Evolutionary conservation across 352 stramenopile genomes (phyloP), one percentile per base, ranked within the genome.

Genomic region (Pythium volutum): DNA sequence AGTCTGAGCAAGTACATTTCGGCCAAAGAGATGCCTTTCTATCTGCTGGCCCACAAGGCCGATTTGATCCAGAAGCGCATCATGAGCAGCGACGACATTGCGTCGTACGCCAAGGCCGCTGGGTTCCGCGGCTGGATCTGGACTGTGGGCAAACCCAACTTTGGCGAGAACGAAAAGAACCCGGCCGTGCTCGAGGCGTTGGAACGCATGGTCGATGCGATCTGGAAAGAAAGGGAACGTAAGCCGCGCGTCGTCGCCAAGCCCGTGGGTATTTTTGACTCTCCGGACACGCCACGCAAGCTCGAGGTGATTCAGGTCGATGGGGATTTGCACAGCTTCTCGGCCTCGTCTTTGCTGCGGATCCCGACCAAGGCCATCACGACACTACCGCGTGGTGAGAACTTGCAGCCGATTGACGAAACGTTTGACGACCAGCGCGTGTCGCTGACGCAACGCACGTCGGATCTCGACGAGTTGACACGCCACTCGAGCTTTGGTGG

Each of bases 41-140:
- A 90, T 55, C 64, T 95, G 20, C 70, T 95, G 10, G 82, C 76
- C 43, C 85, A 95, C 69, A 95, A 95, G 58, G 85, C 85, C 1
- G 85, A 95, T 47, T 62, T 92, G 64, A 66, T 91, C 23, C 85
- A 91, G 62, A 93, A 95, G 55, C 78, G 85, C 20, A 81, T 95
- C 62, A 93, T 95, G 81, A 87, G 74, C 26, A 95, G 83, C 45
- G 81, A 93, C 50, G 85, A 95, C 56, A 95, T 95, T 55, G 83
- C 77, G 41, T 79, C 84, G 4, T 95, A 95, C 50, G 74, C 69
- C 23, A 72, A 84, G 60, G 73, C 76, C 9, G 85, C 63, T 25
- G 85, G 85, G 1, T 95, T 89, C 59, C 78, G 76, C 55, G 83
- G 78, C 22, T 95, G 85, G 85, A 89, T 91, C 75, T 95, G 85